phyloP scores from a whole-genome alignment of 176 grass and related monocot genomes.

The Cymbopogon citratus region DNA sequence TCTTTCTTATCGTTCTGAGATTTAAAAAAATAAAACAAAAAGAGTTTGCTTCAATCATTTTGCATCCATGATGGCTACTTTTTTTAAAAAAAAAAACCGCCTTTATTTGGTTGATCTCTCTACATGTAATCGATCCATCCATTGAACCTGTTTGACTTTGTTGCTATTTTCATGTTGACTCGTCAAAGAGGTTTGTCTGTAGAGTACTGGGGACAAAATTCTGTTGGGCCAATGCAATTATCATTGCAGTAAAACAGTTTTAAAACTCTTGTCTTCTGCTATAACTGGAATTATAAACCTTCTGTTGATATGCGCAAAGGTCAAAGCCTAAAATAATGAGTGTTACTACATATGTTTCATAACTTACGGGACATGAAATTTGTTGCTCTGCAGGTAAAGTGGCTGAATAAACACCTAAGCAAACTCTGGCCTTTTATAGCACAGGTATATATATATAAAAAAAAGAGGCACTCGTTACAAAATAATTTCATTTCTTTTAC shows the following conservation, averaged over 20 bases:
- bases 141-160: background rate
- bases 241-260: background rate
- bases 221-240: background rate
- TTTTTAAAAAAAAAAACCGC: too few relatives aligned
- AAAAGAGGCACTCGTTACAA: background rate
- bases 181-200: background rate
- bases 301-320: background rate
- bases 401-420: conserved; percentile 82
- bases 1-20: background rate
- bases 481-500: background rate
- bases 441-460: conserved; percentile 45
- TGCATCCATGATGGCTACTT: background rate
- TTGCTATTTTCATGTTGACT: background rate
- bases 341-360: background rate
- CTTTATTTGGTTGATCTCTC: background rate
- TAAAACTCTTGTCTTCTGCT: background rate
- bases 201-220: background rate
- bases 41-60: too few relatives aligned
- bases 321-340: background rate
- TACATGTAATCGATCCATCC: background rate
- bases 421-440: conserved; percentile 89
- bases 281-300: background rate
- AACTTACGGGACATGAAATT: background rate
- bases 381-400: conserved; percentile 60
- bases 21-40: too few relatives aligned